These are phyloP conservation scores for Paecilomyces dactylethromorphus DNA, from an alignment of 2,329 filamentous ascomycete genomes.

Conservation along the genomic window DNA sequence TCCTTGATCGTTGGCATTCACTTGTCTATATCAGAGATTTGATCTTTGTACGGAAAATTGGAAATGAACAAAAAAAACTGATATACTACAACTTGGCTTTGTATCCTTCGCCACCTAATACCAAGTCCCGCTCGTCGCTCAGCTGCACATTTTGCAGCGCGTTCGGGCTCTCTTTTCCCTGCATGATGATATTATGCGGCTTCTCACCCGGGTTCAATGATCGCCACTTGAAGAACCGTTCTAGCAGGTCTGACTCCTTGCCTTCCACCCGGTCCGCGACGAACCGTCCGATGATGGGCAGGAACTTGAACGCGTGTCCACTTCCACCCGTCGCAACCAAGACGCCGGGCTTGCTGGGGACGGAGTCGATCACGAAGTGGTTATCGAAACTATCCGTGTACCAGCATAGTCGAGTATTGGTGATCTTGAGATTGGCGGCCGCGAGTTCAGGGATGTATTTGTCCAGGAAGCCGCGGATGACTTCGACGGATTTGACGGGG, in stretches of 20 bases:
- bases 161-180: conserved; percentile 11
- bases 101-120: neutral
- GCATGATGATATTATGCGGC: conserved; percentile 15
- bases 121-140: neutral
- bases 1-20: neutral
- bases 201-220: conserved; percentile 5
- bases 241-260: conserved; percentile 17
- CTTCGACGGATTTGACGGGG: conserved; percentile 18
- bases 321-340: conserved; percentile 57
- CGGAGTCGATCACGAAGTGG: conserved; percentile 49
- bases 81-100: neutral
- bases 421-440: conserved; percentile 28
- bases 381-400: conserved; percentile 53
- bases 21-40: neutral
- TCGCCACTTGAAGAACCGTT: conserved; percentile 17
- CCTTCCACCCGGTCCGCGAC: conserved; percentile 48
- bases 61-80: neutral
- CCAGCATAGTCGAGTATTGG: conserved; percentile 46
- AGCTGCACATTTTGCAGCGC: conserved; percentile 11
- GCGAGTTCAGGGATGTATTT: conserved; percentile 40
- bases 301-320: conserved; percentile 58
- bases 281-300: conserved; percentile 50
- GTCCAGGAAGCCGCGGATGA: conserved; percentile 28
- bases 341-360: conserved; percentile 45
- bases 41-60: neutral